Evolutionary conservation across 2,329 filamentous ascomycete species (phyloP).

Genomic region (Beauveria sp.): DNA sequence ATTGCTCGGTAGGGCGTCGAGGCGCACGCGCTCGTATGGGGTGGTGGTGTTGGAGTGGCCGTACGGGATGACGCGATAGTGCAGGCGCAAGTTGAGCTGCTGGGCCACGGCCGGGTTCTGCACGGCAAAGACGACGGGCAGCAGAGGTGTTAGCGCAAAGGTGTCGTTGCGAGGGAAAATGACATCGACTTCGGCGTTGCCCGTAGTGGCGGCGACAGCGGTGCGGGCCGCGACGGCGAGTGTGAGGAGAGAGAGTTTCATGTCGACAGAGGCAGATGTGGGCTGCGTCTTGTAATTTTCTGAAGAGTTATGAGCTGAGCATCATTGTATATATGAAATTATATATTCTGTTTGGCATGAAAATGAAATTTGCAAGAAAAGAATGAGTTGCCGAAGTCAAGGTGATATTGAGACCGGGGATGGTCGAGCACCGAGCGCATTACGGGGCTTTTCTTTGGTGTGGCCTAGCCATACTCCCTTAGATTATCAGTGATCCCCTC

Average conservation of each 20-base stretch:
- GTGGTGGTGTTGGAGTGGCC: background rate
- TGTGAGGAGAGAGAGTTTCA: background rate
- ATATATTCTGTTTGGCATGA: too few species aligned
- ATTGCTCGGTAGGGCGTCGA: background rate
- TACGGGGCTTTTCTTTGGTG: background rate
- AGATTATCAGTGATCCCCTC: too few species aligned
- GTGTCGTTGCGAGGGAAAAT: conserved; percentile 6
- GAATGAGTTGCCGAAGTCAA: too few species aligned
- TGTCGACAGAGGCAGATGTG: background rate
- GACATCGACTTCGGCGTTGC: conserved; percentile 6
- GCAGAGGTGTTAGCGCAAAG: background rate
- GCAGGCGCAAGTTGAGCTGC: background rate
- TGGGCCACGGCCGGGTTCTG: background rate
- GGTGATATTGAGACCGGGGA: too few species aligned
- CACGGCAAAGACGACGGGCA: conserved; percentile 6
- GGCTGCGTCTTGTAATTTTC: background rate
- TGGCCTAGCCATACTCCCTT: too few species aligned
- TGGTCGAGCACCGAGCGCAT: background rate
- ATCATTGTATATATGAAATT: too few species aligned
- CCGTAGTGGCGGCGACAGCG: background rate
- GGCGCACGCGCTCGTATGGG: background rate
- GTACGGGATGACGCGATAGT: background rate
- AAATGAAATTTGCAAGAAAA: background rate
- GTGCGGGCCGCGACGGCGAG: background rate
- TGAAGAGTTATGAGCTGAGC: background rate